Percentiles rank a stretch among this genome's conserved stretches.
Conservation (phyloP, 192 early-diverging fungal species). For the Coemansia sp. region DNA sequence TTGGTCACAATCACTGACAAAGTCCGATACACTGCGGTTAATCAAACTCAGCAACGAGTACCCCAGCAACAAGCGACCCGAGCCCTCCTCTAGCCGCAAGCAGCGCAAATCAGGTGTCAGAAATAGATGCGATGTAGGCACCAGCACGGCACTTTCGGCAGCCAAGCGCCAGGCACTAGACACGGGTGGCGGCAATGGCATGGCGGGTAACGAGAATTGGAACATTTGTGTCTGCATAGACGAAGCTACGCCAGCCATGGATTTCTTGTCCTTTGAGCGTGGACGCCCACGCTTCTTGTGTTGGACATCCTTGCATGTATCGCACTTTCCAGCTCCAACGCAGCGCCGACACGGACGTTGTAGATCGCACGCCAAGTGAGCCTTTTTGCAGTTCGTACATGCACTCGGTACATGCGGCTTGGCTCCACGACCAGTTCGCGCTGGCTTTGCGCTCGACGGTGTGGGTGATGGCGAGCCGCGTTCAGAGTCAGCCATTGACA, state of each 20-base stretch:
- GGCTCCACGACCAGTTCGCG: slow-evolving; percentile 33
- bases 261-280: slow-evolving; percentile 67
- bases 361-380: slow-evolving; percentile 88
- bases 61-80: slow-evolving; percentile 28
- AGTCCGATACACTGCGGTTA: slow-evolving; percentile 50
- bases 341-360: slow-evolving; percentile 85
- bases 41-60: slow-evolving; percentile 49
- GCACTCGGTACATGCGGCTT: slow-evolving; percentile 85
- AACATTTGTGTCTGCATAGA: slow-evolving; percentile 53
- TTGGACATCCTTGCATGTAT: slow-evolving; percentile 84
- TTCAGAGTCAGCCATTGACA: slow-evolving; percentile 1
- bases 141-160: background rate
- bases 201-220: slow-evolving; percentile 49
- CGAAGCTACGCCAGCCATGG: slow-evolving; percentile 8
- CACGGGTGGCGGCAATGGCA: slow-evolving; percentile 7
- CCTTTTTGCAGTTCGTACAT: slow-evolving; percentile 87
- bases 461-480: background rate
- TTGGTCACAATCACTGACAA: slow-evolving; percentile 44
- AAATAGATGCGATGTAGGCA: slow-evolving; percentile 37
- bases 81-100: slow-evolving; percentile 46
- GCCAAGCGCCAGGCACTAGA: background rate
- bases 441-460: slow-evolving; percentile 5
- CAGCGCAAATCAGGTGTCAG: slow-evolving; percentile 42
- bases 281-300: slow-evolving; percentile 89
- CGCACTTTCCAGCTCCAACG: slow-evolving; percentile 68